These are phyloP conservation scores for Tetrahymena borealis DNA, from an alignment of 73 alveolate species.

Conservation along the genomic window DNA sequence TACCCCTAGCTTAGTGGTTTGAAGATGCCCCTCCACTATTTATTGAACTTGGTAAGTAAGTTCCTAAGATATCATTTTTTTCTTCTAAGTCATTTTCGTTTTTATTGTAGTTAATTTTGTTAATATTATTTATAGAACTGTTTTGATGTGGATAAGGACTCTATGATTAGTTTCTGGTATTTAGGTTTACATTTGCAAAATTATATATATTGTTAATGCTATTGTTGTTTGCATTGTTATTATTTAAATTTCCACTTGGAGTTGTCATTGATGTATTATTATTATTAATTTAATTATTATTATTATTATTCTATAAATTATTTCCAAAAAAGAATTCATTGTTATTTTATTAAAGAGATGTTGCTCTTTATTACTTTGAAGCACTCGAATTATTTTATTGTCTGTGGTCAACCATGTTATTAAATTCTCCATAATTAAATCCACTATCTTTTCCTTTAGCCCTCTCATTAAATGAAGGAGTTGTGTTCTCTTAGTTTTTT, in stretches of 20 bases:
- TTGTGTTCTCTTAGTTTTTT: neutral
- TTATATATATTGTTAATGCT: neutral
- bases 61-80: neutral
- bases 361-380: neutral
- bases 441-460: neutral
- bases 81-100: neutral
- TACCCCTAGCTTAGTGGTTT: neutral
- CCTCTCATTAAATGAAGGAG: neutral
- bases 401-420: neutral
- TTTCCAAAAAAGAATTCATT: neutral
- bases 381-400: neutral
- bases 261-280: neutral
- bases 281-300: neutral
- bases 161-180: neutral
- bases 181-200: neutral
- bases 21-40: neutral
- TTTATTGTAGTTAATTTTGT: neutral
- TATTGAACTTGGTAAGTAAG: neutral
- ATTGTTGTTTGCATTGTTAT: neutral
- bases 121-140: too few species aligned
- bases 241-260: neutral
- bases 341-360: neutral
- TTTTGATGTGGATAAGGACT: neutral
- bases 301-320: neutral
- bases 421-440: neutral